Conservation (phyloP, 2,329 filamentous ascomycete genomes). For the Lasiodiplodia theobromae region DNA sequence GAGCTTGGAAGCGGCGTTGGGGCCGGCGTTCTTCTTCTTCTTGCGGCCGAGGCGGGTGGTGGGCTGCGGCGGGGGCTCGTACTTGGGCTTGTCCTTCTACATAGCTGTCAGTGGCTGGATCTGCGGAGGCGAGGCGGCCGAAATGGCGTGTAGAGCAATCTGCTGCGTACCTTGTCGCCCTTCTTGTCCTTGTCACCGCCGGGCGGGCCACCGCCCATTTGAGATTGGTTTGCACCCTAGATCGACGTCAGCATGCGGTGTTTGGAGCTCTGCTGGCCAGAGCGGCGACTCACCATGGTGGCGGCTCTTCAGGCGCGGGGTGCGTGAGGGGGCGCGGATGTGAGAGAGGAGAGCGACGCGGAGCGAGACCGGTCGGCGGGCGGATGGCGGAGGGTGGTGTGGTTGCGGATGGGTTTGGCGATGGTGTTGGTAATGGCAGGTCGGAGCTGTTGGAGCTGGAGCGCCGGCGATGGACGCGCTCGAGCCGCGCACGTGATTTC, state of each 20-base stretch:
- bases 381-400: conserved; percentile 30
- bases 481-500: conserved; percentile 18
- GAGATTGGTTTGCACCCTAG: conserved; percentile 85
- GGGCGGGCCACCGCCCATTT: conserved; percentile 75
- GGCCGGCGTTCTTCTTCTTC: conserved; percentile 96
- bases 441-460: conserved; percentile 23
- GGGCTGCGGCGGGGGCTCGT: conserved; percentile 95
- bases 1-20: conserved; percentile 93
- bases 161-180: conserved; percentile 59
- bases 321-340: not conserved
- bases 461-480: not conserved
- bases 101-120: conserved; percentile 14
- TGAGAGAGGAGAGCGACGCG: conserved; percentile 26
- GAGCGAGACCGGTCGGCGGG: conserved; percentile 34
- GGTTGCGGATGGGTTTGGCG: conserved; percentile 40
- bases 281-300: conserved; percentile 28
- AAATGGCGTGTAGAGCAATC: not conserved
- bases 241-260: conserved; percentile 47
- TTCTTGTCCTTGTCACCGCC: conserved; percentile 91
- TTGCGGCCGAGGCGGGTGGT: conserved; percentile 96
- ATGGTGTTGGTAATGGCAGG: conserved; percentile 37
- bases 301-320: conserved; percentile 13
- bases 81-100: conserved; percentile 99
- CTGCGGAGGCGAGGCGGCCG: not conserved
- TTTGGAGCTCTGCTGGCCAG: conserved; percentile 22